Evolutionary conservation across 129 eudicot species (phyloP).

Genomic region (Pulicaria dysenterica): DNA sequence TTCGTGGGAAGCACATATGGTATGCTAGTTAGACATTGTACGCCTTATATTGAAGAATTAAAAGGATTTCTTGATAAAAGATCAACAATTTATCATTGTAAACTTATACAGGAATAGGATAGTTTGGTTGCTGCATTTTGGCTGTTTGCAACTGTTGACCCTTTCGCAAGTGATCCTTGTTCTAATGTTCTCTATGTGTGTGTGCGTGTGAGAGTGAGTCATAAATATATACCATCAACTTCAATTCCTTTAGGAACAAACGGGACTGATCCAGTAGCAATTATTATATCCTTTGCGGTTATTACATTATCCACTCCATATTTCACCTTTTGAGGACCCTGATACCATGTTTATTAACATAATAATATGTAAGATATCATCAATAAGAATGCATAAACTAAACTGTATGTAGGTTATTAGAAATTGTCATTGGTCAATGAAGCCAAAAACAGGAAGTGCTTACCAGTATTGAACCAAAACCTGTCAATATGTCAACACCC

Average conservation of each 20-base stretch:
- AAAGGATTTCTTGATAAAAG: slow-evolving; percentile 12
- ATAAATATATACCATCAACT: slow-evolving; percentile 66
- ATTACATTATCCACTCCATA: slow-evolving; percentile 58
- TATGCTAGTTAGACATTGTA: slow-evolving; percentile 3
- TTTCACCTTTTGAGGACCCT: slow-evolving; percentile 92
- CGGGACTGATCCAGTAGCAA: slow-evolving; percentile 96
- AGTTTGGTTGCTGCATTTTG: not conserved
- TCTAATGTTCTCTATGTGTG: too few species aligned
- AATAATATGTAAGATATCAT: not conserved
- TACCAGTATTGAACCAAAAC: slow-evolving; percentile 80
- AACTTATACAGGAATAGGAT: slow-evolving; percentile 1
- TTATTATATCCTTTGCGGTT: slow-evolving; percentile 83
- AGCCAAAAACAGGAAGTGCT: slow-evolving; percentile 31
- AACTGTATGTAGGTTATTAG: slow-evolving; percentile 1
- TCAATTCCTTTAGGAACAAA: slow-evolving; percentile 91
- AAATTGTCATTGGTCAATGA: slow-evolving; percentile 2
- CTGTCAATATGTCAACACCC: slow-evolving; percentile 96
- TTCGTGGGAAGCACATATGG: not conserved
- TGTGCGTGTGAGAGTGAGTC: too few species aligned
- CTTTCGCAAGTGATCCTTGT: too few species aligned
- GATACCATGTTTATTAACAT: slow-evolving; percentile 31
- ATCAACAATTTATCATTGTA: slow-evolving; percentile 9
- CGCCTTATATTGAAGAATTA: not conserved
- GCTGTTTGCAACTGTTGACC: too few species aligned
- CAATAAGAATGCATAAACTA: not conserved